These are phyloP conservation scores for Capsicum pubescens DNA, from an alignment of 257 asterid species.

Conservation along the genomic window DNA sequence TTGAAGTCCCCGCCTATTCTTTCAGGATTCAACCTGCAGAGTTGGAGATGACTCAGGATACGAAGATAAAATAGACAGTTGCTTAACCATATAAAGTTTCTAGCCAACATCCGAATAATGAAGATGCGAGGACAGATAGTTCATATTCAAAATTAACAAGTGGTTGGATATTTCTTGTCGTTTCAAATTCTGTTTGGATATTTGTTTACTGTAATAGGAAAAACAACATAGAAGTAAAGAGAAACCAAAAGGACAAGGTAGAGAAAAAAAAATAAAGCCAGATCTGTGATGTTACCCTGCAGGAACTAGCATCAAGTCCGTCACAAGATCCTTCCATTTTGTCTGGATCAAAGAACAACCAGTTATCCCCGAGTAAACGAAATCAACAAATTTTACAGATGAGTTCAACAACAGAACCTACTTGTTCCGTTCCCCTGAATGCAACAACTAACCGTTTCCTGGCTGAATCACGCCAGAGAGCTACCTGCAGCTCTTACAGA, in stretches of 20 bases:
- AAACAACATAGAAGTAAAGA: neutral
- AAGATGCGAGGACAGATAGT: neutral
- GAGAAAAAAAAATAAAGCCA: neutral
- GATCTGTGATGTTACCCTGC: slow-evolving; percentile 65
- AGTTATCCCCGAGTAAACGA: slow-evolving; percentile 31
- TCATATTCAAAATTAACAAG: neutral
- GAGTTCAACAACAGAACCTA: slow-evolving; percentile 41
- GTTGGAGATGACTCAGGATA: slow-evolving; percentile 41
- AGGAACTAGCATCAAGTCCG: slow-evolving; percentile 93
- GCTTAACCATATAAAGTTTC: neutral
- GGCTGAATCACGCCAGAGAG: slow-evolving; percentile 84
- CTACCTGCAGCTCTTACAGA: slow-evolving; percentile 63
- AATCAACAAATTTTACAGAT: slow-evolving; percentile 1
- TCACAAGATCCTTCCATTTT: slow-evolving; percentile 90
- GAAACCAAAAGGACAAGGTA: slow-evolving; percentile 9
- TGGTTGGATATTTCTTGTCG: neutral
- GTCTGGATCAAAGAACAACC: slow-evolving; percentile 55
- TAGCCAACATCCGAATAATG: neutral
- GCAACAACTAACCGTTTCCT: slow-evolving; percentile 92
- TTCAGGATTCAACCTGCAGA: slow-evolving; percentile 88
- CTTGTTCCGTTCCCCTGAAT: slow-evolving; percentile 99
- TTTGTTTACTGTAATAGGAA: neutral
- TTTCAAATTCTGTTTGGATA: neutral
- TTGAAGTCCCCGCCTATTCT: slow-evolving; percentile 94
- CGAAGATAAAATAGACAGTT: neutral